Conservation (phyloP, 164 flowering plant species). For the Berberis thunbergii region DNA sequence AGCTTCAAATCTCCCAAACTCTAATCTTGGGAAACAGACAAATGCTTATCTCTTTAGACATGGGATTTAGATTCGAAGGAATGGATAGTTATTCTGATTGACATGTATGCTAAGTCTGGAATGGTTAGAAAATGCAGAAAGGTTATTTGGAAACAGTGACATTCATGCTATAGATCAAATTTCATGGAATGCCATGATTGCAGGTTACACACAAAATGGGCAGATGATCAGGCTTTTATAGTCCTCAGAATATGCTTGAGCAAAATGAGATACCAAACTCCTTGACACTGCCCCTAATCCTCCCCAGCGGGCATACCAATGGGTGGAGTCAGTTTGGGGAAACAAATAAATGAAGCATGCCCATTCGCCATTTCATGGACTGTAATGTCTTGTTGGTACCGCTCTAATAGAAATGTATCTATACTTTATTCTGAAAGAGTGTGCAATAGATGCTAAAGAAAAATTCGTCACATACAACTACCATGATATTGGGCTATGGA, state of each 20-base stretch:
- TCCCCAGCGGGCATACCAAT: conserved; percentile 57
- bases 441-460: conserved; percentile 34
- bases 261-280: conserved; percentile 47
- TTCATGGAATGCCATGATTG: conserved; percentile 85
- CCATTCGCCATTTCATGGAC: conserved; percentile 45
- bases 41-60: conserved; percentile 77
- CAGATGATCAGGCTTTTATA: conserved; percentile 40
- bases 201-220: conserved; percentile 68
- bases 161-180: conserved; percentile 50
- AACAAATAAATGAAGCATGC: conserved; percentile 69
- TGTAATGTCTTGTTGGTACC: conserved; percentile 62
- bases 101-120: conserved; percentile 92
- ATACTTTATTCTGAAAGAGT: conserved; percentile 50
- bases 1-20: conserved; percentile 63
- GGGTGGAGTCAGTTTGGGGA: conserved; percentile 51
- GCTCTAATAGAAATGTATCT: conserved; percentile 81
- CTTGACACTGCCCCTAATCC: conserved; percentile 66
- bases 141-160: conserved; percentile 29
- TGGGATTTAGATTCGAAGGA: conserved; percentile 60
- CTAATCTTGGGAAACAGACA: conserved; percentile 58
- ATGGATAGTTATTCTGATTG: conserved; percentile 77
- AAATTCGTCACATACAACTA: conserved; percentile 74
- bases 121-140: conserved; percentile 32
- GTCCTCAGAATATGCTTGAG: conserved; percentile 49
- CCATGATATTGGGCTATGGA: conserved; percentile 80